Evolutionary conservation across 805 yeast genomes (phyloP), one percentile per base, ranked within the genome.

Genomic region (Maudiozyma serrabonitensis): DNA sequence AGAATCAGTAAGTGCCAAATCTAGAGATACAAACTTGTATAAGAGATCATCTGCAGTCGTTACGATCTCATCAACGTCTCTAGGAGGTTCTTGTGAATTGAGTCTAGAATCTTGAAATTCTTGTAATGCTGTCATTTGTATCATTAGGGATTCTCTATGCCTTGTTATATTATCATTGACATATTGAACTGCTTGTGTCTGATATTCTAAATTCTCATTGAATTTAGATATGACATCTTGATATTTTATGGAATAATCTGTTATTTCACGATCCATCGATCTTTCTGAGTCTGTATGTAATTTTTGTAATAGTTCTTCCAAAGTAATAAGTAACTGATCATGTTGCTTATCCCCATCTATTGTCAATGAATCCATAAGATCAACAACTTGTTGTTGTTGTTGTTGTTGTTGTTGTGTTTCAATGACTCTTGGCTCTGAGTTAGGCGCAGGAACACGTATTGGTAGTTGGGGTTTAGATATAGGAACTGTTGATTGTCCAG

Each of bases 1-100:
- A 0, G 90, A 72, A 60, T 90, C 96, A 31, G 76, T 76, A n/a
- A 82, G 74, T 1, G 95, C 86, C 52, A 75, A 73, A 47, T 84
- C 86, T 39, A 79, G 82, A 18, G 89, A 75, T 0, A 79, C 78
- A 1, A 83, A 68, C 19, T 52, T 48, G 41, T 63, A 61, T n/a
- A 63, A 48, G 48, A 87, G 95, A 50, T 76, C 74, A 1, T 80
- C 75, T 48, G 77, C 81, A 0, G 81, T 78, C 35, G 70, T 66
- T 1, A 80, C 66, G 2, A 74, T 43, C 16, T 50, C 48, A 8
- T 26, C 34, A 4, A 16, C 32, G 6, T 25, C 45, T 11, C n/a
- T 19, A 11, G 45, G 72, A 71, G 42, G 26, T 3, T 16, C 12
- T 18, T 48, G 74, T 80, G 2, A 75, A 60, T 35, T 72, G 64